phyloP scores from a whole-genome alignment of 176 grass and related monocot species.

The Calamus simplicifolius region DNA sequence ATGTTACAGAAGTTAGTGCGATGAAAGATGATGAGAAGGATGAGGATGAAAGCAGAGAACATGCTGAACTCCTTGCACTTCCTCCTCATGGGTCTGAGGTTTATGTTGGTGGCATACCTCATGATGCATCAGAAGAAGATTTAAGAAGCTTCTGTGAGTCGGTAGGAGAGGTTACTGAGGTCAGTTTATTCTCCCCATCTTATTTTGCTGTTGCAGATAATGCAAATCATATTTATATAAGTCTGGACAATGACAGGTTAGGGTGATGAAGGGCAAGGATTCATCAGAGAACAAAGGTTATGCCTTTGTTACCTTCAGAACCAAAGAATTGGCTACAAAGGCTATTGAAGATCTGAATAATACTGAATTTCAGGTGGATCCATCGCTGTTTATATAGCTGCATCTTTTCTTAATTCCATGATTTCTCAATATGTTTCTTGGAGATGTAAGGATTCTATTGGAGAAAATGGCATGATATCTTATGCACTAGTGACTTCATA shows the following conservation, averaged over 20 bases:
- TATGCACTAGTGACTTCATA: no score
- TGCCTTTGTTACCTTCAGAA: conserved; percentile 81
- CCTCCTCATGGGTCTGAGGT: conserved; percentile 94
- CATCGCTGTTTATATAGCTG: not conserved
- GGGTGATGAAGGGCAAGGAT: conserved; percentile 61
- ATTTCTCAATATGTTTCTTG: not conserved
- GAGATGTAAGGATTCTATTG: no score
- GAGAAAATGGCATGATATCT: no score
- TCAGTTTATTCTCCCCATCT: conserved; percentile 28
- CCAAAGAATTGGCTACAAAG: conserved; percentile 49
- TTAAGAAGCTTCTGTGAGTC: conserved; percentile 62
- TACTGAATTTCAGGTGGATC: conserved; percentile 57
- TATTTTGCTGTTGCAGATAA: conserved; percentile 7
- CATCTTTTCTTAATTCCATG: not conserved
- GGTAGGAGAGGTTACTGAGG: conserved; percentile 80
- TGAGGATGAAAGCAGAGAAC: conserved; percentile 32
- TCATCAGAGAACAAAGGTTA: conserved; percentile 44
- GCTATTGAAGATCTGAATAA: conserved; percentile 70
- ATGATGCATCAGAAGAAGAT: conserved; percentile 54
- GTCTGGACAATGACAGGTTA: conserved; percentile 46
- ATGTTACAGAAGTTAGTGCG: conserved; percentile 12
- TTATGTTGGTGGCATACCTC: conserved; percentile 63
- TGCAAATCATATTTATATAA: conserved; percentile 8
- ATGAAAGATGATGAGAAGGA: conserved; percentile 10
- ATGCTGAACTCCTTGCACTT: conserved; percentile 64